Evolutionary conservation across 192 early-diverging fungal species (phyloP).

Genomic region (Mortierella antarctica): DNA sequence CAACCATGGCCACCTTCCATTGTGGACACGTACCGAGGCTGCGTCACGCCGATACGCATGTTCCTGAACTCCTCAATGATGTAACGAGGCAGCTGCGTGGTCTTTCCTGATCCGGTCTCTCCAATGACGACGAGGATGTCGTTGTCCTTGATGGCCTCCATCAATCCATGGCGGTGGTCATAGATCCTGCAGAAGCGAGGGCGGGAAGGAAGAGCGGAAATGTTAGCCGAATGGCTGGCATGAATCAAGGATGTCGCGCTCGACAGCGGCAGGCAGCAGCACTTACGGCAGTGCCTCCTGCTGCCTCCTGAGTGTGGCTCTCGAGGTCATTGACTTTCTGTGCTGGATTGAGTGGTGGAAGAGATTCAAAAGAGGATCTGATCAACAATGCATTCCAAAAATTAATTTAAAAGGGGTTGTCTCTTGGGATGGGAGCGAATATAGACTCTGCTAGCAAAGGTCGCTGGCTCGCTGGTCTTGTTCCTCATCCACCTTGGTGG

Average conservation of each 20-base stretch:
- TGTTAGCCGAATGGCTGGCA: background rate
- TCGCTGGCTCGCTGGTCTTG: background rate
- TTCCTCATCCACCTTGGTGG: no score
- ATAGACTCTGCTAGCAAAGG: background rate
- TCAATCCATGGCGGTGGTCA: slow-evolving; percentile 57
- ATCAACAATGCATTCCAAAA: background rate
- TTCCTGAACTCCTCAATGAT: slow-evolving; percentile 65
- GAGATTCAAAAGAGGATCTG: background rate
- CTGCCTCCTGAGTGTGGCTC: slow-evolving; percentile 24
- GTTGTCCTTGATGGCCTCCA: slow-evolving; percentile 89
- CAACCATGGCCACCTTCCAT: background rate
- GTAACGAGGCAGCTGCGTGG: slow-evolving; percentile 90
- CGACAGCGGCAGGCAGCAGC: background rate
- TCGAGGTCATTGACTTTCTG: slow-evolving; percentile 15
- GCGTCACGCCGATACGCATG: slow-evolving; percentile 74
- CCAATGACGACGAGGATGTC: slow-evolving; percentile 90
- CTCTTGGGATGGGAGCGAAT: no score
- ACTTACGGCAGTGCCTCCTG: slow-evolving; percentile 48
- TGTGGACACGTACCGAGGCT: slow-evolving; percentile 67
- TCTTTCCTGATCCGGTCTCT: slow-evolving; percentile 93
- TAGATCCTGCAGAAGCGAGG: slow-evolving; percentile 19
- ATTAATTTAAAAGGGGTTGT: no score
- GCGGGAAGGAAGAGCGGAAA: background rate
- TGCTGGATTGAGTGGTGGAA: slow-evolving; percentile 1
- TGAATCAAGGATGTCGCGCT: background rate